Conservation (phyloP, 106 monocot genomes). For the Iris macrosiphon region DNA sequence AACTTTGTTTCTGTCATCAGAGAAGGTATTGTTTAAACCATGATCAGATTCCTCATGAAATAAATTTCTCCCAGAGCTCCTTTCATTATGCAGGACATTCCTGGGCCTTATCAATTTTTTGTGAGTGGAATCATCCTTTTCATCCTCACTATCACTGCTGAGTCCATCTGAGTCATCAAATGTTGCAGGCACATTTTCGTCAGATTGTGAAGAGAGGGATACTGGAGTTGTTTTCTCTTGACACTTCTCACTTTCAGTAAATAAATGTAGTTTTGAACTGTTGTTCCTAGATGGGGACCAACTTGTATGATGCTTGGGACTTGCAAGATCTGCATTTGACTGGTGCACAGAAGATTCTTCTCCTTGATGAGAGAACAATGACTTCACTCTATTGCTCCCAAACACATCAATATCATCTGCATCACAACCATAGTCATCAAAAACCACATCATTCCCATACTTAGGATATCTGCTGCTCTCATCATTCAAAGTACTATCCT, state of each 20-base stretch:
- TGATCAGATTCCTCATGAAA: not conserved
- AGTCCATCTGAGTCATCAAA: constrained; percentile 45
- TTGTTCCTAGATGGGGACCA: not conserved
- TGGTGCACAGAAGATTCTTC: constrained; percentile 7
- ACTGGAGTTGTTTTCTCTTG: constrained; percentile 2
- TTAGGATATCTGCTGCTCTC: constrained; percentile 7
- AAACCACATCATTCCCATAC: constrained; percentile 16
- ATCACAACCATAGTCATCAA: constrained; percentile 55
- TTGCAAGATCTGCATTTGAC: constrained; percentile 1
- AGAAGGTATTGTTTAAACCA: not conserved
- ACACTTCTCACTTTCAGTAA: constrained; percentile 3
- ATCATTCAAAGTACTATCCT: not conserved
- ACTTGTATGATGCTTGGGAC: constrained; percentile 11
- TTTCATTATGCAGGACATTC: constrained; percentile 1
- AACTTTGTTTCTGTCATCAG: not conserved
- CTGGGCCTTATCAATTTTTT: constrained; percentile 7
- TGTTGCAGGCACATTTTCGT: constrained; percentile 20
- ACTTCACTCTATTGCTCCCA: constrained; percentile 6
- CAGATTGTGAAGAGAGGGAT: constrained; percentile 11
- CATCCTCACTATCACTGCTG: constrained; percentile 32
- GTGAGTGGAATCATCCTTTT: not conserved
- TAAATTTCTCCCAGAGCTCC: constrained; percentile 5
- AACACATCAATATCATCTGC: constrained; percentile 10
- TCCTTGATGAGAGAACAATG: constrained; percentile 18
- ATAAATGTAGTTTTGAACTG: constrained; percentile 4